These are phyloP conservation scores for Saksenaea oblongispora DNA, from an alignment of 371 early-diverging fungal species.

Conservation along the genomic window DNA sequence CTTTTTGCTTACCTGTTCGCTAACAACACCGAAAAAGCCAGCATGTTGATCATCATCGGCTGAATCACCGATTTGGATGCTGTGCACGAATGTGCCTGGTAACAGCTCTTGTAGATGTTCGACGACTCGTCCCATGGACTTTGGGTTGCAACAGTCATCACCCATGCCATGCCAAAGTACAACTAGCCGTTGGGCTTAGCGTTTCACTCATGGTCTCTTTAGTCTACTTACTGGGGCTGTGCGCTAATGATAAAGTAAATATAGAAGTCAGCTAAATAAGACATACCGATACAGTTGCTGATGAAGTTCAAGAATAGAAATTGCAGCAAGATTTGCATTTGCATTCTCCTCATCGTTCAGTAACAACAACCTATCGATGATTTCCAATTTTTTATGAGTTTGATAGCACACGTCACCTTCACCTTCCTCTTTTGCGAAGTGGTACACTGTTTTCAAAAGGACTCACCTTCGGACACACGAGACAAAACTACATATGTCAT, in stretches of 20 bases:
- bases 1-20: conserved; percentile 23
- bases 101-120: conserved; percentile 50
- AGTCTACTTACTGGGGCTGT: not conserved
- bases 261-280: not conserved
- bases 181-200: conserved; percentile 30
- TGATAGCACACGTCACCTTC: not conserved
- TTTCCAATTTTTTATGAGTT: not conserved
- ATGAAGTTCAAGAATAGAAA: not conserved
- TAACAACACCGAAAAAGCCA: conserved; percentile 81
- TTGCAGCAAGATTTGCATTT: not conserved
- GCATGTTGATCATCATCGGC: conserved; percentile 71
- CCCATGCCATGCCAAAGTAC: conserved; percentile 94
- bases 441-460: too few species aligned
- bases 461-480: too few species aligned
- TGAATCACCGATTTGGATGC: conserved; percentile 66
- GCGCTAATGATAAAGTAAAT: not conserved
- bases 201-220: not conserved
- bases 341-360: not conserved
- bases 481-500: too few species aligned
- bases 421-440: too few species aligned
- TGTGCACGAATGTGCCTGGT: conserved; percentile 77
- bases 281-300: not conserved
- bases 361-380: not conserved
- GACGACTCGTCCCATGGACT: conserved; percentile 66
- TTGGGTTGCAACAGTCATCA: conserved; percentile 78